These are phyloP conservation scores for Arachnomyces sp. DNA, from an alignment of 2,329 filamentous ascomycete genomes.

Conservation along the genomic window DNA sequence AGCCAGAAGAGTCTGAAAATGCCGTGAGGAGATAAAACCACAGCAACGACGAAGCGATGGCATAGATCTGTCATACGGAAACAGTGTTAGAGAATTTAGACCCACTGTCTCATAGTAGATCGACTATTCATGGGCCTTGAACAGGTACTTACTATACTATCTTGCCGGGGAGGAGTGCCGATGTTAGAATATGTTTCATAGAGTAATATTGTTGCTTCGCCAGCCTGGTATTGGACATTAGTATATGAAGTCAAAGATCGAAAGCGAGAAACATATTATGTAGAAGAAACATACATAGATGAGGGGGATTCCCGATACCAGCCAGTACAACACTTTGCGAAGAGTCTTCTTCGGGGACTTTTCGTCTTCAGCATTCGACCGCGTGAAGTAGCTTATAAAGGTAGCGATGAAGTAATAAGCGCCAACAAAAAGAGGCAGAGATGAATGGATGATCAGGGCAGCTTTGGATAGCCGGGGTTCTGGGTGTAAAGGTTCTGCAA, in stretches of 20 bases:
- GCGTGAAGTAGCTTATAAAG: slow-evolving; percentile 44
- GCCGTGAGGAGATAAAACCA: slow-evolving; percentile 54
- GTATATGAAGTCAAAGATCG: not conserved
- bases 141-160: slow-evolving; percentile 12
- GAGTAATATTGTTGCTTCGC: slow-evolving; percentile 14
- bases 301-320: slow-evolving; percentile 26
- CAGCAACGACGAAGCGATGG: slow-evolving; percentile 54
- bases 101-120: not conserved
- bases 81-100: not conserved
- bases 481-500: not conserved
- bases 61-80: slow-evolving; percentile 38
- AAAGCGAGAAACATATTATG: not conserved
- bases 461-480: slow-evolving; percentile 1
- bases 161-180: slow-evolving; percentile 2
- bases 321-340: slow-evolving; percentile 36
- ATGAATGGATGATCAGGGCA: slow-evolving; percentile 8
- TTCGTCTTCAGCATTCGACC: slow-evolving; percentile 40
- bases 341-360: slow-evolving; percentile 31
- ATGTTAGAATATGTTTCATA: slow-evolving; percentile 3
- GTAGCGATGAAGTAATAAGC: slow-evolving; percentile 49
- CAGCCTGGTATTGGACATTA: slow-evolving; percentile 5
- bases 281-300: slow-evolving; percentile 38
- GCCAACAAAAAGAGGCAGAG: slow-evolving; percentile 46
- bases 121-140: slow-evolving; percentile 1
- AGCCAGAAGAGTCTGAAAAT: slow-evolving; percentile 43